Base-by-base conservation (phyloP, 1,139 yeast genomes). In the Sugiyamaella japonica region DNA sequence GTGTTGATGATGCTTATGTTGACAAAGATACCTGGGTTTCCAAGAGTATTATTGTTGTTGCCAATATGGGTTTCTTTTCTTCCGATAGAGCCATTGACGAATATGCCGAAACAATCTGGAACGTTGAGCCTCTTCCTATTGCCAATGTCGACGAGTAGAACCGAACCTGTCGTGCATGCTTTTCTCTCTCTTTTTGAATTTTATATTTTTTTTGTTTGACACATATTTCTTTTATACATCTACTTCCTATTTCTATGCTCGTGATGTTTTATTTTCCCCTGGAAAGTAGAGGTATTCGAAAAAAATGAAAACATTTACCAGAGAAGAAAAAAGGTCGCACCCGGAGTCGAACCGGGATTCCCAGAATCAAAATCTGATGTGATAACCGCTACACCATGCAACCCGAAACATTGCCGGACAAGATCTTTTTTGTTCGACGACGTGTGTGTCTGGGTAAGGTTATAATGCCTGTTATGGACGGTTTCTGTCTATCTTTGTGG, bases 61-160 rank as follows among this genome's bases (percentile, higher is more conserved):
- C 97, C 57, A 89, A 89, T 70, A 87, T 89, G 86, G 98, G 97
- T 8, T 91, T 88, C 80, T 90, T 90, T 75, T 82, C 89, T 57
- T 84, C 93, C 61, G 97, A 90, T 72, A 80, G 97, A 72, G 89
- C 96, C 70, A 86, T 90, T 67, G 88, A 85, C 63, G 97, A 91
- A 70, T 90, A 90, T 64, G 96, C 97, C 34, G 97, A 89, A 65
- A 82, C 85, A 60, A 89, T 90, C 66, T 91, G 97, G 97, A 86
- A 89, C 67, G 82, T 89, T 60, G 96, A 89, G 73, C 93, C 96
- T 16, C 57, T 64, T 20, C 62, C 65, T 20, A 52, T 59, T 37
- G 46, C 46, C 2, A 23, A 44, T 32, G n/a, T 44, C 20, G 39
- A 44, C 31, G 48, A 44, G 31, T 44, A 44, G 43, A 9, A n/a